Base-by-base conservation (phyloP, 129 eudicot species). In the Escallonia herrerae region DNA sequence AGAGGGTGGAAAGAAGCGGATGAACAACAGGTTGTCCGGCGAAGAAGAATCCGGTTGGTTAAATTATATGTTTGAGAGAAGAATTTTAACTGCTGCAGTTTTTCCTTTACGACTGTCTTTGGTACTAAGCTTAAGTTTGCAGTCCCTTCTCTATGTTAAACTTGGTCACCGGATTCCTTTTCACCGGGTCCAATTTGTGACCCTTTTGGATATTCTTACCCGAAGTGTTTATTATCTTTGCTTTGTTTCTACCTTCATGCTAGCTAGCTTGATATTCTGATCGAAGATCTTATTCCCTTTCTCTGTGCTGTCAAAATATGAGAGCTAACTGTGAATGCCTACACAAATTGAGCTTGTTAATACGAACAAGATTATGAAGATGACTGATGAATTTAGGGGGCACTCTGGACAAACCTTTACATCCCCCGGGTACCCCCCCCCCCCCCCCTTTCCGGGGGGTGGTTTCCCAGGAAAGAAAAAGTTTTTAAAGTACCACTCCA, bases 91-190 rank as follows among this genome's bases (percentile, higher is more conserved):
- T 50, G 64, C 41, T 56, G 43, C 14, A 7, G 37, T 53, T 80
- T 71, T 67, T 69, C 50, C 73, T 42, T 47, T 53, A 53, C 56
- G 63, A 39, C 4, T 63, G 54, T 47, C 40, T 43, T 67, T 58
- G 4, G 7, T 37, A 62, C 7, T 62, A 4, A 10, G 56, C 39
- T 60, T 51, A n/a, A 6, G 68, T 68, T 56, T 61, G 69, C 70
- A 15, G 54, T 66, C 62, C 58, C 58, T 69, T 68, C 63, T 65
- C 77, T 58, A 62, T 47, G 78, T 79, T 76, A 63, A 49, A 65
- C 53, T 64, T 60, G 60, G 67, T 76, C 62, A 73, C 82, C 89
- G 93, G 96, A 89, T 89, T 89, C 79, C 81, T 89, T 81, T 80
- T 85, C 94, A 70, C 96, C 96, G 83, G 89, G 72, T 80, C 79